Conservation (phyloP, 1,139 yeast genomes). For the Protomyces inundatus region DNA sequence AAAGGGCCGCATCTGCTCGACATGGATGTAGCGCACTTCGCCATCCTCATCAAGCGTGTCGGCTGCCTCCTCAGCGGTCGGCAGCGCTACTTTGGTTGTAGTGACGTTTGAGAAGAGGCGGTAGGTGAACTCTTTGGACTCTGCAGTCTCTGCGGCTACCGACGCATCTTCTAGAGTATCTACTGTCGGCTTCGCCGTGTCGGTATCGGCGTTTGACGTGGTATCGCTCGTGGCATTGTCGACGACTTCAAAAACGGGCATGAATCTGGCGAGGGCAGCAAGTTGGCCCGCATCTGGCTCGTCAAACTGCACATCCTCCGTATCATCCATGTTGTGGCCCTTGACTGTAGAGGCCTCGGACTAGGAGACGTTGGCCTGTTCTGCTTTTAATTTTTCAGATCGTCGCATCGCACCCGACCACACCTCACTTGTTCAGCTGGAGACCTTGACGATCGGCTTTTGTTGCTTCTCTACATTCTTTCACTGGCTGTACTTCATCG, state of each 20-base stretch:
- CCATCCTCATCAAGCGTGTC: slow-evolving; percentile 4
- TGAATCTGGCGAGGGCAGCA: slow-evolving; percentile 11
- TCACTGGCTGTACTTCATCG: no score
- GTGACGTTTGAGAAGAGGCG: neutral
- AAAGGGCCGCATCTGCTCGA: neutral
- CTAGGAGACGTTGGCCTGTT: no score
- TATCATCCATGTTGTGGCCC: neutral
- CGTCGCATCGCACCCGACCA: neutral
- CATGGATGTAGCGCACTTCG: slow-evolving; percentile 1
- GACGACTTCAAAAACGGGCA: slow-evolving; percentile 11
- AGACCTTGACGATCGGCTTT: no score
- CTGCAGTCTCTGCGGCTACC: slow-evolving; percentile 31
- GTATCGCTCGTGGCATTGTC: neutral
- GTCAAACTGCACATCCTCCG: neutral
- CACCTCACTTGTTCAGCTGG: no score
- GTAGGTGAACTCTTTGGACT: slow-evolving; percentile 3
- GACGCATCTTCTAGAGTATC: neutral
- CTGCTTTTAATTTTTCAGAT: neutral
- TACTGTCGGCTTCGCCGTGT: neutral
- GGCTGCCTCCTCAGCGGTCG: neutral
- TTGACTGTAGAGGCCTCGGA: neutral
- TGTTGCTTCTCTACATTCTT: no score
- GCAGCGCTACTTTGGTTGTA: neutral
- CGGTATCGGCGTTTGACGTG: neutral
- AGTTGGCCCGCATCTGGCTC: slow-evolving; percentile 7